Evolutionary conservation across 2,329 filamentous ascomycete genomes (phyloP).

Genomic region (Arachnopeziza araneosa): DNA sequence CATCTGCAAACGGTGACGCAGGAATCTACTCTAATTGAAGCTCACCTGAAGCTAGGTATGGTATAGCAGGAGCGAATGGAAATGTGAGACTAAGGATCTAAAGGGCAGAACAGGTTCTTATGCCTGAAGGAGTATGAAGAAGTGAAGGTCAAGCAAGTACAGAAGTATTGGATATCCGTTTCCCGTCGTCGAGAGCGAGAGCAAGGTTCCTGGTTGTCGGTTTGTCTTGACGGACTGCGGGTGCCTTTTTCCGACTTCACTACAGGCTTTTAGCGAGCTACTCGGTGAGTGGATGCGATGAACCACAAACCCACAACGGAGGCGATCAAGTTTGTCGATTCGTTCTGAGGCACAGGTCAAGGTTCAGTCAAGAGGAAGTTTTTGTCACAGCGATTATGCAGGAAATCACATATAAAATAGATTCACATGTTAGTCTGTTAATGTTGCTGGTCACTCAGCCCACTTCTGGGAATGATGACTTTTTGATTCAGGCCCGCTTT

Average conservation of each 20-base stretch:
- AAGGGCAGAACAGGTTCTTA: background rate
- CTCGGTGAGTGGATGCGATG: background rate
- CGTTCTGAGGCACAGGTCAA: background rate
- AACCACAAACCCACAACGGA: background rate
- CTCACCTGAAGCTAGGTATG: background rate
- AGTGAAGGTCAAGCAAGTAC: background rate
- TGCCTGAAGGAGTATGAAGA: background rate
- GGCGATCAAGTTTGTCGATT: background rate
- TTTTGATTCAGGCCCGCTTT: too few species aligned
- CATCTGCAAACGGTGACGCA: slow-evolving; percentile 16
- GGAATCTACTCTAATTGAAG: background rate
- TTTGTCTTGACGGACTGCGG: background rate
- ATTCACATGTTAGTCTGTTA: background rate
- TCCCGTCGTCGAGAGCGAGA: background rate
- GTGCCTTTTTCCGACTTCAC: background rate
- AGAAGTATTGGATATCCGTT: background rate
- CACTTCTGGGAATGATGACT: too few species aligned
- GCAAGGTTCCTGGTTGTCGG: background rate
- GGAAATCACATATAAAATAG: background rate
- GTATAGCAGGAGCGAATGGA: background rate
- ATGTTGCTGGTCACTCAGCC: too few species aligned
- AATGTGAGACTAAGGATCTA: background rate
- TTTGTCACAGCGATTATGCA: background rate
- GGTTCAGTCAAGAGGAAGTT: background rate
- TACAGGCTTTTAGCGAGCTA: background rate